phyloP scores from a whole-genome alignment of 768 basidiomycete genomes.

The Strobilomyces dryophilus region DNA sequence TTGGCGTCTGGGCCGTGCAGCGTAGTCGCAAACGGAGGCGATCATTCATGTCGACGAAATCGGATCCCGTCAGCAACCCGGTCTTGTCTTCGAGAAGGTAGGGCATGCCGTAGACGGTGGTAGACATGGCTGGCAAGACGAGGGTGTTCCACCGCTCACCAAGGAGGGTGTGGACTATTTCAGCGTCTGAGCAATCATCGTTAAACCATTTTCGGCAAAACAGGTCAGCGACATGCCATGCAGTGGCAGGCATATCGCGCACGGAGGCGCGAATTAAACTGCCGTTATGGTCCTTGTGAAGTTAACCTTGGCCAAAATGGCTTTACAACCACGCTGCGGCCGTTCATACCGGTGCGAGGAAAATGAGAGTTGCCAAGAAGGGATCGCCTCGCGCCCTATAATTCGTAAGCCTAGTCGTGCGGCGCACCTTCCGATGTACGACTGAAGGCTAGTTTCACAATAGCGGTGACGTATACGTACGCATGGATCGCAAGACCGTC shows the following conservation, averaged over 20 bases:
- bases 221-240: slow-evolving; percentile 15
- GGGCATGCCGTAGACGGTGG: slow-evolving; percentile 51
- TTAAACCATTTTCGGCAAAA: slow-evolving; percentile 24
- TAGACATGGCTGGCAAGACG: slow-evolving; percentile 21
- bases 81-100: slow-evolving; percentile 63
- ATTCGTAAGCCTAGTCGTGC: slow-evolving; percentile 13
- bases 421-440: slow-evolving; percentile 1
- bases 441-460: slow-evolving; percentile 9
- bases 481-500: slow-evolving; percentile 5
- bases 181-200: slow-evolving; percentile 9
- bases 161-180: slow-evolving; percentile 19
- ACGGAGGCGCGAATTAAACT: slow-evolving; percentile 12
- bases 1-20: slow-evolving; percentile 41
- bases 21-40: slow-evolving; percentile 50
- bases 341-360: slow-evolving; percentile 10
- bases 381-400: slow-evolving; percentile 12
- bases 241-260: slow-evolving; percentile 15
- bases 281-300: slow-evolving; percentile 19
- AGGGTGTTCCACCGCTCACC: neutral
- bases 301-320: slow-evolving; percentile 12
- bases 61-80: slow-evolving; percentile 48
- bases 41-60: slow-evolving; percentile 61
- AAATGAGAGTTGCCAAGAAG: slow-evolving; percentile 11
- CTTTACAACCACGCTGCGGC: slow-evolving; percentile 17
- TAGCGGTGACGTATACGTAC: slow-evolving; percentile 35